Conservation (phyloP, 768 basidiomycete genomes). For the Naematelia aurantialba region DNA sequence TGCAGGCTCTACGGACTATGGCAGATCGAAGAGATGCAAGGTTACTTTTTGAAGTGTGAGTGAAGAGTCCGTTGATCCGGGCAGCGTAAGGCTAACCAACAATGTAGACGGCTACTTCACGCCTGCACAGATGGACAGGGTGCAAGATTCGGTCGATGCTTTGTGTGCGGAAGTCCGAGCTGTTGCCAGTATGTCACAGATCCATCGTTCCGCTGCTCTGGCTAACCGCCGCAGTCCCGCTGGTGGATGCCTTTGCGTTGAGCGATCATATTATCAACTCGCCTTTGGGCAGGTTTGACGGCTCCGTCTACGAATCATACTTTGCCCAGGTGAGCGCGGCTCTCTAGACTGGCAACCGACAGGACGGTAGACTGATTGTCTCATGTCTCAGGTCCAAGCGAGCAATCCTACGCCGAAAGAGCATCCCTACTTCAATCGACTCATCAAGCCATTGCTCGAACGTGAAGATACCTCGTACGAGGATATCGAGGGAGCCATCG, state of each 20-base stretch:
- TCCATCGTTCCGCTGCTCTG: not conserved
- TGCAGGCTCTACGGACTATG: constrained; percentile 52
- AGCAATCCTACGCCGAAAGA: constrained; percentile 52
- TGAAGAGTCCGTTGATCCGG: not conserved
- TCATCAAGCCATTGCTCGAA: constrained; percentile 53
- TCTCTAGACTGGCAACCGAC: too few species aligned
- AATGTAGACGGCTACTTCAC: constrained; percentile 47
- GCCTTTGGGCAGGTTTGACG: constrained; percentile 53
- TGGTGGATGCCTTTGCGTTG: constrained; percentile 50
- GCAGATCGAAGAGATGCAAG: constrained; percentile 53
- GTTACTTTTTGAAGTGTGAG: constrained; percentile 53
- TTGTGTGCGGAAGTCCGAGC: constrained; percentile 43
- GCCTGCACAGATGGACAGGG: constrained; percentile 44
- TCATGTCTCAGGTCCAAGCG: constrained; percentile 49
- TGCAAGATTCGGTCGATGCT: constrained; percentile 41
- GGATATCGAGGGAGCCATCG: constrained; percentile 50
- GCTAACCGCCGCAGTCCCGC: constrained; percentile 27
- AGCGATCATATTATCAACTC: constrained; percentile 52
- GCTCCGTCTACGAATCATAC: constrained; percentile 53
- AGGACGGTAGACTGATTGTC: too few species aligned
- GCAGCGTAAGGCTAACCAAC: constrained; percentile 5
- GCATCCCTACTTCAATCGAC: constrained; percentile 54
- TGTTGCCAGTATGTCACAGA: constrained; percentile 41
- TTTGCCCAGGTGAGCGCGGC: constrained; percentile 49
- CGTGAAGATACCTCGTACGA: constrained; percentile 47